Conservation (phyloP, 257 asterid genomes). For the Paulownia fortunei region DNA sequence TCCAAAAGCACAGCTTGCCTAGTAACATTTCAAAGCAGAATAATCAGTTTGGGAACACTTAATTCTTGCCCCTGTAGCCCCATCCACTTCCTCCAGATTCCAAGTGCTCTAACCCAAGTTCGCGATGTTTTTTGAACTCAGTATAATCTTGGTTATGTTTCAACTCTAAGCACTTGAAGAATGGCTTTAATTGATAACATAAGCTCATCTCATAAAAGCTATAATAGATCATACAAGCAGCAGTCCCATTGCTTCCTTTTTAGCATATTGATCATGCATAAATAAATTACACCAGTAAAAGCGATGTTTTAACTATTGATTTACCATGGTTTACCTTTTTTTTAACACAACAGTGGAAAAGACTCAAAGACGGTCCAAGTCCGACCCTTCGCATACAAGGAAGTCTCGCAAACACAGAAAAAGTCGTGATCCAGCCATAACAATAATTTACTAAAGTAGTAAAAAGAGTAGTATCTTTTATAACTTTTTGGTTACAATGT, state of each 20-base stretch:
- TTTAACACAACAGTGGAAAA: neutral
- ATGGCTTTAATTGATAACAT: neutral
- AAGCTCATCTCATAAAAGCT: slow-evolving; percentile 2
- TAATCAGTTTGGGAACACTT: slow-evolving; percentile 16
- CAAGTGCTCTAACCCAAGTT: neutral
- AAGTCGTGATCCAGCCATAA: neutral
- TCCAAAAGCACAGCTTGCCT: slow-evolving; percentile 80
- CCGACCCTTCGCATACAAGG: neutral
- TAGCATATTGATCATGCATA: neutral
- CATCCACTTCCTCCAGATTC: neutral
- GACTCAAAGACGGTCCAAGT: neutral
- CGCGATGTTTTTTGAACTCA: neutral
- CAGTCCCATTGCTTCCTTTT: slow-evolving; percentile 5
- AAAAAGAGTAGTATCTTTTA: neutral
- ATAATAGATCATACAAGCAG: slow-evolving; percentile 8
- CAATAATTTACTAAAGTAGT: neutral
- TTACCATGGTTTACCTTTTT: no score
- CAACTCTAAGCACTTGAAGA: slow-evolving; percentile 4
- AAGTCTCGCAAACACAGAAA: no score
- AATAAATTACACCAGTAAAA: slow-evolving; percentile 8
- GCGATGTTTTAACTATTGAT: no score
- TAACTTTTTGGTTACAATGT: neutral
- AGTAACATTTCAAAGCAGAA: slow-evolving; percentile 25
- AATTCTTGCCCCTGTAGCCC: neutral
- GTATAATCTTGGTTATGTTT: neutral